Base-by-base conservation (phyloP, 768 basidiomycete species). In the Lactarius psammicola region DNA sequence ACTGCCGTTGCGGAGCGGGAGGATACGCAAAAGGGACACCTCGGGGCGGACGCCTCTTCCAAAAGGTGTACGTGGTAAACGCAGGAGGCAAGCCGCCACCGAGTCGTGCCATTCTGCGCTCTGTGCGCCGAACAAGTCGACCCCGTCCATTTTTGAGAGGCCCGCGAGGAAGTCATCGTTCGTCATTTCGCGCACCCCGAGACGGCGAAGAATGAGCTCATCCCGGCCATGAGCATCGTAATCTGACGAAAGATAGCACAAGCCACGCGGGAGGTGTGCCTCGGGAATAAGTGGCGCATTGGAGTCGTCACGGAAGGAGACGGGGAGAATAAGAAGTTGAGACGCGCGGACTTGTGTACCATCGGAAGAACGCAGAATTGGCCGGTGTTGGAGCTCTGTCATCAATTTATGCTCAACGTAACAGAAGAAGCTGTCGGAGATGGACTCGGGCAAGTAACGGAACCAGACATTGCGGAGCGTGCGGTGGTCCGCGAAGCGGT, bases 381-480 rank as follows among this genome's bases (percentile, higher is more conserved):
- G 33, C 31, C 56, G 59, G 8, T 4, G 8, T 55, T 28, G 30
- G 28, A 74, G 68, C 38, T 44, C 51, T 8, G 31, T 2, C 13
- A 67, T 40, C 11, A 69, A 10, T 9, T 56, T 44, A n/a, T 67
- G 61, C 46, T 61, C 56, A 31, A 71, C 42, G n/a, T 53, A 59
- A n/a, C 60, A 28, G 44, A 73, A 72, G 59, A 73, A 72, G 13
- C 44, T 56, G 51, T 66, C 61, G 26, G 56, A 34, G 34, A 72
- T 67, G 2, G 40, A 31, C 11, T 62, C 56, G 26, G 73, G 74
- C 28, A 75, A 54, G 62, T 67, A 75, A 49, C 69, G 68, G 51
- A 73, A 66, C 74, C 74, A 75, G 15, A 62, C 60, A 44, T 69
- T 64, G 44, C 60, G 61, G 13, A 75, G 68, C 1, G 28, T 46